These are phyloP conservation scores for Acer campestre DNA, from an alignment of 345 rosid species.

Conservation along the genomic window DNA sequence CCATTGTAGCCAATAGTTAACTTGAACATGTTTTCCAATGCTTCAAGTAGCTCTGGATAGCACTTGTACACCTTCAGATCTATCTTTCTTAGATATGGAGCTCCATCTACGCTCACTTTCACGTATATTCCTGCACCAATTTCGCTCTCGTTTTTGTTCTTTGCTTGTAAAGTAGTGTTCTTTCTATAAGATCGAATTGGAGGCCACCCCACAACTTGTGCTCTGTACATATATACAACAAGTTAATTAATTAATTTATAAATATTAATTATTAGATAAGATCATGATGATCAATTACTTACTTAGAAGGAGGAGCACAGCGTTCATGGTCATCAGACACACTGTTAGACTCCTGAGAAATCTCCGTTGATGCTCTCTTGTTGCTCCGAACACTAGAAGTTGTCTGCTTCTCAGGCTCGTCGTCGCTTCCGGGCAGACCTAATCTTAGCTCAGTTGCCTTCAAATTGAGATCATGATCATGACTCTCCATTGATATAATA, in stretches of 20 bases:
- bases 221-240: slow-evolving; percentile 39
- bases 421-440: slow-evolving; percentile 74
- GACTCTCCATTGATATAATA: slow-evolving; percentile 15
- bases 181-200: slow-evolving; percentile 83
- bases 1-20: slow-evolving; percentile 55
- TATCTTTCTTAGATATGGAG: slow-evolving; percentile 77
- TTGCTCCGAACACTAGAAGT: slow-evolving; percentile 31
- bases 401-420: slow-evolving; percentile 28
- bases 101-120: slow-evolving; percentile 87
- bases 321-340: slow-evolving; percentile 14
- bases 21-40: slow-evolving; percentile 65
- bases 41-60: slow-evolving; percentile 57
- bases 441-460: slow-evolving; percentile 79
- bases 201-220: slow-evolving; percentile 90
- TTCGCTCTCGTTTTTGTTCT: slow-evolving; percentile 42
- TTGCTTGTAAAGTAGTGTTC: slow-evolving; percentile 47
- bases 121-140: slow-evolving; percentile 42
- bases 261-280: neutral
- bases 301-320: slow-evolving; percentile 53
- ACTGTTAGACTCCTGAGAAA: slow-evolving; percentile 32
- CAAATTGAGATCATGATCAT: slow-evolving; percentile 40
- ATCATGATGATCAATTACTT: slow-evolving; percentile 20
- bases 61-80: slow-evolving; percentile 58
- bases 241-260: neutral
- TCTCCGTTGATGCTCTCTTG: slow-evolving; percentile 56